A percentile compares a stretch with the other conserved stretches of the same genome.
Evolutionary conservation across 345 rosid genomes (phyloP).

Genomic region (Rhodomyrtus tomentosa): DNA sequence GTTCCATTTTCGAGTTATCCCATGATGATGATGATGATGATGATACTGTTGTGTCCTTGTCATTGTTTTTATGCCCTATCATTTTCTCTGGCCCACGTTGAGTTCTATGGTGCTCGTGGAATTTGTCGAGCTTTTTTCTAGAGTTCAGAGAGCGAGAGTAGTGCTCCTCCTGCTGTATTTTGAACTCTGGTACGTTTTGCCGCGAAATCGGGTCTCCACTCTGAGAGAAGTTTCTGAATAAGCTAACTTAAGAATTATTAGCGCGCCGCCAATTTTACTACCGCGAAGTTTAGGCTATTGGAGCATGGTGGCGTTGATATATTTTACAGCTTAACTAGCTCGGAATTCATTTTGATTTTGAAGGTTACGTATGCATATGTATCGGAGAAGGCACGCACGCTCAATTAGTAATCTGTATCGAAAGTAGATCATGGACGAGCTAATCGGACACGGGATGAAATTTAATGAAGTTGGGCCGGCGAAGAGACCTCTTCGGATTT

Average conservation of each 20-base stretch:
- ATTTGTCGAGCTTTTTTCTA: neutral
- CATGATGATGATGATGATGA: neutral
- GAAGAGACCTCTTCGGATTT: neutral
- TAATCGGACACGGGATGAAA: too few species aligned
- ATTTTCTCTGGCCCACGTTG: neutral
- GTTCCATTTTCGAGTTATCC: neutral
- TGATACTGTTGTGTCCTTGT: accelerated
- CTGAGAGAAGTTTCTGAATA: neutral
- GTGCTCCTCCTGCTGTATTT: neutral
- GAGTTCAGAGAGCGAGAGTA: neutral
- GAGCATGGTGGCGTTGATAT: neutral
- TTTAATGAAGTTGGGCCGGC: neutral
- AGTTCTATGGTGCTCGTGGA: neutral
- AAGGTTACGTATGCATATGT: neutral
- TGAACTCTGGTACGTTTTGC: neutral
- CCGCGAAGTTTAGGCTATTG: neutral
- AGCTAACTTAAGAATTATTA: neutral
- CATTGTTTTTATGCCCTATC: neutral
- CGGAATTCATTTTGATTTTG: neutral
- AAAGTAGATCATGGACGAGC: neutral
- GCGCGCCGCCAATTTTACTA: neutral
- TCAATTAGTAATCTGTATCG: neutral
- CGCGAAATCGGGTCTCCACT: neutral
- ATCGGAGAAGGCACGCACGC: neutral
- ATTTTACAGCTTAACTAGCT: neutral